Percentiles rank a stretch among this genome's conserved stretches.
Conservation (phyloP, 2,329 filamentous ascomycete species). For the Amauroascus verrucosus region DNA sequence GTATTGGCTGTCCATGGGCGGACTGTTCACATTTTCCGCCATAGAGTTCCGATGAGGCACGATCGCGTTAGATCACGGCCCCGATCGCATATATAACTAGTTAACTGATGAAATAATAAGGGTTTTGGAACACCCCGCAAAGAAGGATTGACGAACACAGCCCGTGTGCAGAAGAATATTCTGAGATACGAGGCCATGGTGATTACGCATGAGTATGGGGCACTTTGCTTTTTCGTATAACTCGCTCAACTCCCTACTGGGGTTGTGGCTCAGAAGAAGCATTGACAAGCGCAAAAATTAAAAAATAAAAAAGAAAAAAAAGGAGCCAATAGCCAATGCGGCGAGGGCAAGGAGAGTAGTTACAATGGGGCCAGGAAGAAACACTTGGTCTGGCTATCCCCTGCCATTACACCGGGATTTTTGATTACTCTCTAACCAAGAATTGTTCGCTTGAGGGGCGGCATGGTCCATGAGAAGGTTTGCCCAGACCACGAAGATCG, state of each 20-base stretch:
- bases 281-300: neutral
- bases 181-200: constrained; percentile 10
- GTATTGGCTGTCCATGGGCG: constrained; percentile 2
- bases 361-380: neutral
- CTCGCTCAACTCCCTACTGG: neutral
- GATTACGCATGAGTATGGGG: constrained; percentile 5
- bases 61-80: constrained; percentile 1
- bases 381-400: neutral
- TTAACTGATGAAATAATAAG: no score
- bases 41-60: neutral
- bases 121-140: neutral
- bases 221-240: constrained; percentile 10
- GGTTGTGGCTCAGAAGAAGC: neutral
- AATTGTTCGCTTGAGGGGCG: constrained; percentile 4
- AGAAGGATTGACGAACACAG: neutral
- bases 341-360: neutral
- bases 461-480: constrained; percentile 5
- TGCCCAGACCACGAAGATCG: constrained; percentile 2
- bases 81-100: neutral
- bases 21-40: constrained; percentile 3
- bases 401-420: neutral
- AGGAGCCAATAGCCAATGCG: neutral
- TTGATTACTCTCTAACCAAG: constrained; percentile 8
- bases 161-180: constrained; percentile 9
- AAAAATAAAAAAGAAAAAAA: neutral